Evolutionary conservation across 176 grass and related monocot genomes (phyloP).

Genomic region (Saccharum officinarum): DNA sequence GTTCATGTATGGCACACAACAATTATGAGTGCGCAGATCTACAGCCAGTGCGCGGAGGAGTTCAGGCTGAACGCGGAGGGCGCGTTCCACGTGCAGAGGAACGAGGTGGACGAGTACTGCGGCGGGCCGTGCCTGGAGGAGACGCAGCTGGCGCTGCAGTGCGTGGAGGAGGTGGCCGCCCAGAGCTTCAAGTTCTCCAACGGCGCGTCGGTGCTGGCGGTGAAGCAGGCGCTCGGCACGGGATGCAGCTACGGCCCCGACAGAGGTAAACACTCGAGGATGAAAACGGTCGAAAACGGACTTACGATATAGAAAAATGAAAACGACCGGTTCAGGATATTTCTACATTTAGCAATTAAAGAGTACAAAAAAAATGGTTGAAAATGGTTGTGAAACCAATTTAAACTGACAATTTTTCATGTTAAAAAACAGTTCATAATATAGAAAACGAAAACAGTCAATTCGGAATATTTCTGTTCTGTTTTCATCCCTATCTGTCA

Average conservation of each 20-base stretch:
- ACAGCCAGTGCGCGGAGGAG: constrained; percentile 44
- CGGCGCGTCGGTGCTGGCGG: constrained; percentile 50
- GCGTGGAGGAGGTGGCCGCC: constrained; percentile 55
- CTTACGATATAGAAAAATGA: no score
- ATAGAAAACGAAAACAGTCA: no score
- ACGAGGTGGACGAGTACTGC: constrained; percentile 61
- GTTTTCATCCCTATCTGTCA: no score
- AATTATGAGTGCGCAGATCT: constrained; percentile 31
- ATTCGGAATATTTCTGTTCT: no score
- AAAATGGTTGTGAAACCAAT: no score
- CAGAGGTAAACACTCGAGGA: constrained; percentile 14
- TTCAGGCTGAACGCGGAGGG: constrained; percentile 46
- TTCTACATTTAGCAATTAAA: no score
- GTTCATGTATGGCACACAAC: not conserved
- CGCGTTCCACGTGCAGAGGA: constrained; percentile 47
- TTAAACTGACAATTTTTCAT: no score
- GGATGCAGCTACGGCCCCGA: constrained; percentile 57
- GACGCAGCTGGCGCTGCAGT: constrained; percentile 63
- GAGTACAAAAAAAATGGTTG: no score
- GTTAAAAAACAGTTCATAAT: no score
- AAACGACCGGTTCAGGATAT: no score
- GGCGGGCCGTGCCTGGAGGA: constrained; percentile 53
- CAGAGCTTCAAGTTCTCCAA: constrained; percentile 62
- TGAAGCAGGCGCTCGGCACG: constrained; percentile 37
- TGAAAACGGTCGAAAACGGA: no score